Conservation (phyloP, 169 alveolate genomes). For the Plasmodium chabaudi region DNA sequence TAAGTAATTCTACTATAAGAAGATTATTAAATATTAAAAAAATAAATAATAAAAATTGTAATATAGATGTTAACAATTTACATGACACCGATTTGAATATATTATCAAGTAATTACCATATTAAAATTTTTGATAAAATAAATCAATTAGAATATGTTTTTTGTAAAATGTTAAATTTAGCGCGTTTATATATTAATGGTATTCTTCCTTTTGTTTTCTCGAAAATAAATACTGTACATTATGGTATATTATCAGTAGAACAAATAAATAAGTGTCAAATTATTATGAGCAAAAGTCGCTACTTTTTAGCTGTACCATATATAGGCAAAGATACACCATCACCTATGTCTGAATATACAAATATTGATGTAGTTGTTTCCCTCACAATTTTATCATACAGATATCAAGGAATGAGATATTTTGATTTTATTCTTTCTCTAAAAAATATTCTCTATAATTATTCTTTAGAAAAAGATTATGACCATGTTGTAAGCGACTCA, state of each 20-base stretch:
- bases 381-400: constrained; percentile 90
- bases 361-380: constrained; percentile 93
- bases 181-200: constrained; percentile 90
- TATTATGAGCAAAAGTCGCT: constrained; percentile 84
- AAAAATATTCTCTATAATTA: constrained; percentile 81
- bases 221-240: constrained; percentile 87
- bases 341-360: constrained; percentile 92
- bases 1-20: constrained; percentile 68
- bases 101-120: constrained; percentile 66
- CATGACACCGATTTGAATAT: constrained; percentile 12
- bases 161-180: constrained; percentile 86
- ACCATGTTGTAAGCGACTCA: constrained; percentile 73
- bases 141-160: constrained; percentile 76
- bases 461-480: constrained; percentile 71
- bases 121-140: constrained; percentile 61
- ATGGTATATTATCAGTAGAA: constrained; percentile 83
- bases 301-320: constrained; percentile 93
- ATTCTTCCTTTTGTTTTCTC: constrained; percentile 91
- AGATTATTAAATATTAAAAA: constrained; percentile 65
- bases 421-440: constrained; percentile 87
- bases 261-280: constrained; percentile 73
- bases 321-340: constrained; percentile 95
- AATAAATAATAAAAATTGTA: constrained; percentile 22
- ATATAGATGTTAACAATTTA: constrained; percentile 18
- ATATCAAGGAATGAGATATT: constrained; percentile 90